Evolutionary conservation across 805 yeast genomes (phyloP).

Genomic region (Monosporozyma yasuniensis): DNA sequence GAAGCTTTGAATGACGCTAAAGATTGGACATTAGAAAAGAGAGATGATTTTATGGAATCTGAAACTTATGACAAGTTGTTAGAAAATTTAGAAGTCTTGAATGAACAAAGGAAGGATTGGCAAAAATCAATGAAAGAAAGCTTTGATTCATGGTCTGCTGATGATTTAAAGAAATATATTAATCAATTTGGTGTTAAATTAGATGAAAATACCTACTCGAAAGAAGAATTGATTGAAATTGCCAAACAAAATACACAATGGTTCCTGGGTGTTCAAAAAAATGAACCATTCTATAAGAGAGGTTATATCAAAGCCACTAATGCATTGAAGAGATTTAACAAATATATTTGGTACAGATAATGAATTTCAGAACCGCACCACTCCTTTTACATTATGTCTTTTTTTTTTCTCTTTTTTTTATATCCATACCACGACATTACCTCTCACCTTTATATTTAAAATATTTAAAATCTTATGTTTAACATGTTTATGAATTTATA

Average conservation of each 20-base stretch:
- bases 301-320: slow-evolving; percentile 4
- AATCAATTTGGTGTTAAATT: slow-evolving; percentile 34
- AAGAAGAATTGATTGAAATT: slow-evolving; percentile 30
- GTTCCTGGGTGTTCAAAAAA: slow-evolving; percentile 25
- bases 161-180: slow-evolving; percentile 36
- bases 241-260: slow-evolving; percentile 37
- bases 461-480: not conserved
- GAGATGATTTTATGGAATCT: slow-evolving; percentile 7
- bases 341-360: not conserved
- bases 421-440: no score
- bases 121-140: slow-evolving; percentile 12
- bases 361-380: not conserved
- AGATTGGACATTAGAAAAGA: slow-evolving; percentile 29
- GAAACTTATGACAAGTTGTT: slow-evolving; percentile 5
- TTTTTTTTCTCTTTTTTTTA: not conserved
- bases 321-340: not conserved
- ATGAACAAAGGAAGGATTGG: slow-evolving; percentile 8
- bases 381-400: not conserved
- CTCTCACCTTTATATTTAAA: not conserved
- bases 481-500: not conserved
- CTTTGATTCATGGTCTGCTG: slow-evolving; percentile 34
- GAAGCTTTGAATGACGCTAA: slow-evolving; percentile 10
- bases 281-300: slow-evolving; percentile 25
- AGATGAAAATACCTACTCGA: slow-evolving; percentile 12
- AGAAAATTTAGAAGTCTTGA: slow-evolving; percentile 5